Evolutionary conservation across 179 eudicot species (phyloP).

Genomic region (Pouteria campechiana): DNA sequence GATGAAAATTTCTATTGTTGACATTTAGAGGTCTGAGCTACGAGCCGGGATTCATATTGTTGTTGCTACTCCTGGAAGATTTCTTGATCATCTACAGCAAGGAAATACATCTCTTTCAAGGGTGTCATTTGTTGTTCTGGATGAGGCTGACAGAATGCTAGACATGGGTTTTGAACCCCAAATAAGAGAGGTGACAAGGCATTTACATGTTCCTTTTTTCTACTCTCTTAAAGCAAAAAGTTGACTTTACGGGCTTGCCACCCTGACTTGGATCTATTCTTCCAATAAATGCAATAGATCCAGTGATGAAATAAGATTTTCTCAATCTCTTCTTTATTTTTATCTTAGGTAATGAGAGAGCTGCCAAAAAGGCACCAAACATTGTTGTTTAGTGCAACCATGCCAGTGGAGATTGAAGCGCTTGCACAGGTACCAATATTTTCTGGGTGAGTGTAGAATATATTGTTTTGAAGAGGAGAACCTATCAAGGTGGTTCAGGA

Average conservation of each 20-base stretch:
- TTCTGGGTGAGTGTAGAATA: too few species aligned
- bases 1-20: too few species aligned
- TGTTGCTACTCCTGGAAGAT: slow-evolving; percentile 54
- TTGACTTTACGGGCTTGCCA: too few species aligned
- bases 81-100: slow-evolving; percentile 47
- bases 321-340: too few species aligned
- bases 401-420: slow-evolving; percentile 54
- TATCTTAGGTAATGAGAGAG: slow-evolving; percentile 33
- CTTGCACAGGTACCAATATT: slow-evolving; percentile 56
- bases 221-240: too few species aligned
- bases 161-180: slow-evolving; percentile 57
- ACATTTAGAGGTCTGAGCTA: slow-evolving; percentile 50
- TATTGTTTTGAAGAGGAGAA: too few species aligned
- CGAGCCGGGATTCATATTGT: slow-evolving; percentile 42
- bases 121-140: slow-evolving; percentile 35
- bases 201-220: too few species aligned
- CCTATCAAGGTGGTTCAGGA: too few species aligned
- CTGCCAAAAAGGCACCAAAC: slow-evolving; percentile 45
- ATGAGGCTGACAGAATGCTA: slow-evolving; percentile 54
- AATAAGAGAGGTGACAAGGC: slow-evolving; percentile 44
- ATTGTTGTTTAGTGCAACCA: slow-evolving; percentile 46
- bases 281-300: too few species aligned
- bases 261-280: too few species aligned
- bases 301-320: too few species aligned
- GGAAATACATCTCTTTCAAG: slow-evolving; percentile 38